Evolutionary conservation across 441 rosid genomes (phyloP).

Genomic region (Melastoma candidum): DNA sequence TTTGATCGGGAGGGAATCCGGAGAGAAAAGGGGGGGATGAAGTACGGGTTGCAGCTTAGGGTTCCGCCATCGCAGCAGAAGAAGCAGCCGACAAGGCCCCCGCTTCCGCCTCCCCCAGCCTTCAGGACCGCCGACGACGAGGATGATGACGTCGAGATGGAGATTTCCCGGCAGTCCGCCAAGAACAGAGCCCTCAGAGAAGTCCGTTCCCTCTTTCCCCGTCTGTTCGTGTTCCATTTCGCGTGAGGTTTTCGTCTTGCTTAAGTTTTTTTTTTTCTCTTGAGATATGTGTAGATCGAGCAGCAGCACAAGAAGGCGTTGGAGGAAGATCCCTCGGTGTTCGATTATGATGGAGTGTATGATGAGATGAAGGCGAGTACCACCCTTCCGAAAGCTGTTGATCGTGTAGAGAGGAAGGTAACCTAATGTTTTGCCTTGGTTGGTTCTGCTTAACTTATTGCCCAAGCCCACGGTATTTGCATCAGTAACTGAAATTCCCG

Average conservation of each 20-base stretch:
- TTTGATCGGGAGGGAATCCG: not conserved
- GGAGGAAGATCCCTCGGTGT: conserved; percentile 85
- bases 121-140: conserved; percentile 40
- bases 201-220: conserved; percentile 19
- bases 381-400: conserved; percentile 40
- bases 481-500: not conserved
- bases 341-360: conserved; percentile 80
- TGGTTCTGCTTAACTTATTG: not conserved
- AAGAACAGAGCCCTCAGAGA: conserved; percentile 71
- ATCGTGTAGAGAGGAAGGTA: conserved; percentile 70
- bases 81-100: conserved; percentile 38
- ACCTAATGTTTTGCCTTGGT: not conserved
- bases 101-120: conserved; percentile 30
- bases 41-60: conserved; percentile 79
- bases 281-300: conserved; percentile 35
- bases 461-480: not conserved
- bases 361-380: conserved; percentile 68
- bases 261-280: not conserved
- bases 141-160: conserved; percentile 62
- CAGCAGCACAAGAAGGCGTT: conserved; percentile 76
- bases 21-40: conserved; percentile 35
- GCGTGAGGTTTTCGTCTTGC: not conserved
- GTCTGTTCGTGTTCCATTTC: not conserved
- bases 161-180: conserved; percentile 65
- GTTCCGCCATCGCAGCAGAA: conserved; percentile 51